A percentile compares a stretch with the other conserved stretches of the same genome.
Conservation (phyloP, 306 rosid genomes). For the Mucuna pruriens region DNA sequence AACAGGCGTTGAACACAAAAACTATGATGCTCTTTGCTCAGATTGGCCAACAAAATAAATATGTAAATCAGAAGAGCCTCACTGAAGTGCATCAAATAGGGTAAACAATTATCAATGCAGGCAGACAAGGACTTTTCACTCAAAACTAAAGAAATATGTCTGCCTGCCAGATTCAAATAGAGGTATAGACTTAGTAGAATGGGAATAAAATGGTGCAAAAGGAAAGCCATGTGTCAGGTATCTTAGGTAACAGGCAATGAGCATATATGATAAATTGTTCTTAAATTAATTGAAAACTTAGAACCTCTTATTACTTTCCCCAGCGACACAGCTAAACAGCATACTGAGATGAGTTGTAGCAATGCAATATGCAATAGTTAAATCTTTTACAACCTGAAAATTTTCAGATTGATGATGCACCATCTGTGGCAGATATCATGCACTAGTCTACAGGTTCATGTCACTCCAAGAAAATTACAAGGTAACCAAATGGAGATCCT, state of each 20-base stretch:
- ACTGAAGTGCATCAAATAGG: neutral
- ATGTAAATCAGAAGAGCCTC: neutral
- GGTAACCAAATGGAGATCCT: neutral
- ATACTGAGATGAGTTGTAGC: neutral
- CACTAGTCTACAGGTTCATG: neutral
- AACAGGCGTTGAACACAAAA: too few relatives aligned
- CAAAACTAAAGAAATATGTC: neutral
- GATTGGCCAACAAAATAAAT: neutral
- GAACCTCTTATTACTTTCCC: neutral
- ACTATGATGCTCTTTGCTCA: neutral
- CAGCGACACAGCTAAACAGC: neutral
- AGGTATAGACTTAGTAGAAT: neutral
- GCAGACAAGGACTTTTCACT: neutral
- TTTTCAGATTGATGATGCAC: slow-evolving; percentile 17
- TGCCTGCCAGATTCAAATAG: slow-evolving; percentile 3
- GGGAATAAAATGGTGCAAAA: neutral
- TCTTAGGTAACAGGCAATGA: neutral
- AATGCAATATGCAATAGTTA: neutral
- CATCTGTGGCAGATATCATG: neutral
- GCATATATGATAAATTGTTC: neutral
- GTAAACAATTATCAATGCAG: neutral
- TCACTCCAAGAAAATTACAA: neutral
- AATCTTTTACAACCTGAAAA: neutral
- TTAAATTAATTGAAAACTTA: neutral
- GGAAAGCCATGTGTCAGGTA: neutral